These are phyloP conservation scores for Heliosperma pusillum DNA, from an alignment of 148 eudicot genomes.

Conservation along the genomic window DNA sequence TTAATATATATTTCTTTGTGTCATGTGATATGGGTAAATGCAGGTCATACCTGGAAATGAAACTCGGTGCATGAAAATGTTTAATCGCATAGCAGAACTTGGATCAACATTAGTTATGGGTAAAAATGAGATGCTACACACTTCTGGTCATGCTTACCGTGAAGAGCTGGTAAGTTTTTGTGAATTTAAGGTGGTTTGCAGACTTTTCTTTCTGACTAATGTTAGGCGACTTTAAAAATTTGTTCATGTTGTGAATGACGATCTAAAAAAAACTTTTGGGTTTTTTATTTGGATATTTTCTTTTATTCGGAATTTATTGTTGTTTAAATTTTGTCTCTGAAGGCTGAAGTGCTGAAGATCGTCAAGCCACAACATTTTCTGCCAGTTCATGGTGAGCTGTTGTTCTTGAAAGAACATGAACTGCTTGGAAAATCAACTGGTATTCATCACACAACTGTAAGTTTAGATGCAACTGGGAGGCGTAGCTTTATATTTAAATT, in stretches of 20 bases:
- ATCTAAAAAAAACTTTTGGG: background rate
- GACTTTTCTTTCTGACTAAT: background rate
- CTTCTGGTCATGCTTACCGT: conserved; percentile 92
- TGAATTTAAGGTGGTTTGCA: background rate
- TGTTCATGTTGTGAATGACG: background rate
- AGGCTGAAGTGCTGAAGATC: conserved; percentile 89
- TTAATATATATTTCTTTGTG: background rate
- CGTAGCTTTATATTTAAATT: background rate
- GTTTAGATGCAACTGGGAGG: conserved; percentile 18
- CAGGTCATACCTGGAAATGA: conserved; percentile 99
- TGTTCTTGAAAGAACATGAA: conserved; percentile 96
- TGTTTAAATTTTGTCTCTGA: conserved; percentile 23
- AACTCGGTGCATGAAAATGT: conserved; percentile 86
- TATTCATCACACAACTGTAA: conserved; percentile 82
- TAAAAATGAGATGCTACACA: conserved; percentile 75
- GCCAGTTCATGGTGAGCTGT: conserved; percentile 93
- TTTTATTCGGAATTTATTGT: background rate
- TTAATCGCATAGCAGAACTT: conserved; percentile 90
- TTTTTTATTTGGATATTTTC: background rate
- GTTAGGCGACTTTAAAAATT: background rate
- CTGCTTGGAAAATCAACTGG: conserved; percentile 93
- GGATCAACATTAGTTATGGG: conserved; percentile 95
- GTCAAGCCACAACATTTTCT: conserved; percentile 99
- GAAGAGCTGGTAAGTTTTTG: conserved; percentile 66
- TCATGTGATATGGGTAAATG: conserved; percentile 15